Evolutionary conservation across 768 basidiomycete species (phyloP), one percentile per base, ranked within the genome.

Genomic region (Lactifluus volemus): DNA sequence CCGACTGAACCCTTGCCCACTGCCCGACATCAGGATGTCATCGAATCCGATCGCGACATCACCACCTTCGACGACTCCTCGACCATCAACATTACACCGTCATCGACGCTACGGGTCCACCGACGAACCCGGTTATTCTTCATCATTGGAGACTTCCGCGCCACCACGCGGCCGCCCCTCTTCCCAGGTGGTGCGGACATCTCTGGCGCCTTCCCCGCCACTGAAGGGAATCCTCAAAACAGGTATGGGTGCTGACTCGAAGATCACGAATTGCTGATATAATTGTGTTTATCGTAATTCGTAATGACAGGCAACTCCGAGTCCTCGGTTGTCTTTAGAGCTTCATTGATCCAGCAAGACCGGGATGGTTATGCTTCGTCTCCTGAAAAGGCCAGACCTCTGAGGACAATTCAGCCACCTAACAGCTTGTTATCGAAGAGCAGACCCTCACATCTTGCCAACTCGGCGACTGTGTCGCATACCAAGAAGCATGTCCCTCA

Each of bases 341-440:
- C 63, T 34, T 48, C 59, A 15, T 19, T 62, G 38, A 45, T 57
- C 25, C 63, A 34, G 6, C 65, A 64, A 47, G 61, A 63, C 19
- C 53, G 51, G 41, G 65, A 64, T 53, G 65, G 65, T 9, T 66
- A 61, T 34, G 17, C 56, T 25, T 58, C 65, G 34, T 73, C 70
- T 64, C 69, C 73, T 68, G 71, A 75, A 69, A 67, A 55, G 25
- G 14, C n/a, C n/a, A 29, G 38, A 5, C n/a, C 60, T 12, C n/a
- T 52, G 10, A 57, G 38, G 34, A 55, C 53, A 34, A 11, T 41
- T 60, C 60, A 51, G 7, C 34, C 15, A 30, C 29, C 52, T 2
- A 51, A 38, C 12, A 45, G 25, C 25, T 39, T 11, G 17, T 15
- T n/a, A 34, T 49, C 34, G n/a, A 63, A 58, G 47, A 49, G 39